Base-by-base conservation (phyloP, 495 filamentous ascomycete species). In the Aspergillus saccharolyticus region DNA sequence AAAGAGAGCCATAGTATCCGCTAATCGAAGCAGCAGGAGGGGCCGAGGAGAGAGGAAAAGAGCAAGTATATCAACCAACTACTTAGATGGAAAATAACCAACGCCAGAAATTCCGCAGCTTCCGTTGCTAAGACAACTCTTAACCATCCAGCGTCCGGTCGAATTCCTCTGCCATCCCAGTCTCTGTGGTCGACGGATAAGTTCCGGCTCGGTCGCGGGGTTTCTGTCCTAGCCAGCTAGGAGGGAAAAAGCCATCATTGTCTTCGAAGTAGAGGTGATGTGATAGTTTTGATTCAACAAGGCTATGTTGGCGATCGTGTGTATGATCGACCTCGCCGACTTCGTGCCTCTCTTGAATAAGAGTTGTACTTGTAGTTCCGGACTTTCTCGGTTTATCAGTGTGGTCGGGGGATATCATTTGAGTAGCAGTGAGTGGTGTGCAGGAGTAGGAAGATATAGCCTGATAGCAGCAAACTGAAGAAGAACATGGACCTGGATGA, bases 251-350 rank as follows among this genome's bases (percentile, higher is more conserved):
- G 48, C 67, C 64, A 21, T 69, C 70, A 53, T 77, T 74, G 45
- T 77, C 73, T 49, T 77, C 73, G 22, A 70, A 75, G 49, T 74
- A 69, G 15, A 74, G 71, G 57, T 70, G 64, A 61, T 77, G 73
- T 21, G 59, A 62, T 4, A 66, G 4, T 22, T 57, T 39, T n/a
- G 56, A 49, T 15, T 59, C 58, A 2, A 50, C 25, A 16, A 54
- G 45, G 49, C 22, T 48, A 6, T 52, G 24, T 42, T 50, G 47
- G 56, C 43, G 22, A 9, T 43, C n/a, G 4, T 43, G 45, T 30
- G 3, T 16, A 8, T 18, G 42, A 9, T 5, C 10, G 10, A 12
- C 12, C 33, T 44, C 28, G n/a, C 18, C 30, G 33, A 43, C 50
- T 43, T 54, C 22, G 24, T 5, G 50, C 17, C 15, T 44, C 33